These are phyloP conservation scores for Parathielavia appendiculata DNA, from an alignment of 495 filamentous ascomycete species.

Conservation along the genomic window DNA sequence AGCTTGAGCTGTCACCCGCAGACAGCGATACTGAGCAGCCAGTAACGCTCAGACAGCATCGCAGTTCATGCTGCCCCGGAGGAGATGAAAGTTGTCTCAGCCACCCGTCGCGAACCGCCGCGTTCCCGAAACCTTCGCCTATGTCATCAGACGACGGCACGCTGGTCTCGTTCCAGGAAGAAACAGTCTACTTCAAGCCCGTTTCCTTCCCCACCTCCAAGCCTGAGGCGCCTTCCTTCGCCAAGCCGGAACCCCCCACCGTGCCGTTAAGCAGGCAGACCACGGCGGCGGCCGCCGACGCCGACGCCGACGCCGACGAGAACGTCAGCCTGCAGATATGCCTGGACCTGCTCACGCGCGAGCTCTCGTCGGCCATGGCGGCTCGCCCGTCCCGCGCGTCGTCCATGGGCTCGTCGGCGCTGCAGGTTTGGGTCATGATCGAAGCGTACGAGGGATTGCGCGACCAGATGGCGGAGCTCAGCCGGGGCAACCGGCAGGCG, in stretches of 20 bases:
- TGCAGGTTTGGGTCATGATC: slow-evolving; percentile 52
- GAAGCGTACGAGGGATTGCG: slow-evolving; percentile 45
- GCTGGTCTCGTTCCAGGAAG: slow-evolving; percentile 42
- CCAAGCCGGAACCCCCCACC: slow-evolving; percentile 23
- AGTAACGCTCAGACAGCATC: slow-evolving; percentile 6
- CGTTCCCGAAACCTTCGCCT: slow-evolving; percentile 20
- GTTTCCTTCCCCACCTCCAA: slow-evolving; percentile 18
- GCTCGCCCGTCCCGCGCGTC: slow-evolving; percentile 21
- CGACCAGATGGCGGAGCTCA: slow-evolving; percentile 31
- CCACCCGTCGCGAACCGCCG: background rate
- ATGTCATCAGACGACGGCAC: slow-evolving; percentile 41
- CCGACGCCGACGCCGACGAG: slow-evolving; percentile 12
- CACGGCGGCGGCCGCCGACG: slow-evolving; percentile 8
- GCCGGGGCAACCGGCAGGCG: slow-evolving; percentile 20
- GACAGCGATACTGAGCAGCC: background rate
- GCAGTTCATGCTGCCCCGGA: slow-evolving; percentile 15
- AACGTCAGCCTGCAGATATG: slow-evolving; percentile 40
- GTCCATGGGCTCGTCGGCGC: slow-evolving; percentile 44
- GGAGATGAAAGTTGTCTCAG: slow-evolving; percentile 9
- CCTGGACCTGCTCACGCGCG: slow-evolving; percentile 39
- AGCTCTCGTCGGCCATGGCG: slow-evolving; percentile 35
- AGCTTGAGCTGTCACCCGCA: slow-evolving; percentile 23
- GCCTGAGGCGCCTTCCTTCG: slow-evolving; percentile 8
- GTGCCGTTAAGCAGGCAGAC: background rate
- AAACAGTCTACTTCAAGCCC: slow-evolving; percentile 38